Percentiles rank a stretch among this genome's conserved stretches.
phyloP scores from a whole-genome alignment of 2,329 filamentous ascomycete species.

The Arthrobotrys conoides region DNA sequence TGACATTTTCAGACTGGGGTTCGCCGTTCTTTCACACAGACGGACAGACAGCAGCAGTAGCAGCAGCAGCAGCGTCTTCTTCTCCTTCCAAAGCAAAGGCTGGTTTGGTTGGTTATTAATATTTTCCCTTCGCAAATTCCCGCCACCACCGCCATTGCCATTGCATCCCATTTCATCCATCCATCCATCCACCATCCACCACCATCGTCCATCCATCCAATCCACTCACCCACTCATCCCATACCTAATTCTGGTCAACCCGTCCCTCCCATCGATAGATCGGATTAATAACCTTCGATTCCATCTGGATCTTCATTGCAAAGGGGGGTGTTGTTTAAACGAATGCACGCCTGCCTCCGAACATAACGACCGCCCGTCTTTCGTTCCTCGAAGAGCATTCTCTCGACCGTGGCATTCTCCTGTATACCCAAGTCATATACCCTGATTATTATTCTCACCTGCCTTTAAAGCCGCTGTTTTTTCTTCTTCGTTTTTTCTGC shows the following conservation, averaged over 20 bases:
- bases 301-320: conserved; percentile 28
- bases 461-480: conserved; percentile 23
- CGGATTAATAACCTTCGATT: conserved; percentile 24
- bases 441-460: conserved; percentile 24
- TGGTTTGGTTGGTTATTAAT: not conserved
- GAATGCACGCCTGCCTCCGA: conserved; percentile 46
- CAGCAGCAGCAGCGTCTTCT: not conserved
- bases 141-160: conserved; percentile 59
- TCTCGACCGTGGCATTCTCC: conserved; percentile 45
- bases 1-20: conserved; percentile 9
- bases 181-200: not conserved
- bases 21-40: conserved; percentile 19
- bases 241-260: not conserved
- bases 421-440: conserved; percentile 36
- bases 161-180: conserved; percentile 23
- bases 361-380: conserved; percentile 30
- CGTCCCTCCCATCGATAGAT: conserved; percentile 21
- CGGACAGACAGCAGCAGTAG: conserved; percentile 11
- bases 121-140: conserved; percentile 50
- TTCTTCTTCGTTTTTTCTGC: conserved; percentile 14
- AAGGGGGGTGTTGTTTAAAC: conserved; percentile 34
- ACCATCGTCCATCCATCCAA: conserved; percentile 16
- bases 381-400: conserved; percentile 51
- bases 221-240: not conserved
- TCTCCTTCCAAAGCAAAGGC: not conserved